Evolutionary conservation across 306 rosid species (phyloP).

Genomic region (Vicia sativa): DNA sequence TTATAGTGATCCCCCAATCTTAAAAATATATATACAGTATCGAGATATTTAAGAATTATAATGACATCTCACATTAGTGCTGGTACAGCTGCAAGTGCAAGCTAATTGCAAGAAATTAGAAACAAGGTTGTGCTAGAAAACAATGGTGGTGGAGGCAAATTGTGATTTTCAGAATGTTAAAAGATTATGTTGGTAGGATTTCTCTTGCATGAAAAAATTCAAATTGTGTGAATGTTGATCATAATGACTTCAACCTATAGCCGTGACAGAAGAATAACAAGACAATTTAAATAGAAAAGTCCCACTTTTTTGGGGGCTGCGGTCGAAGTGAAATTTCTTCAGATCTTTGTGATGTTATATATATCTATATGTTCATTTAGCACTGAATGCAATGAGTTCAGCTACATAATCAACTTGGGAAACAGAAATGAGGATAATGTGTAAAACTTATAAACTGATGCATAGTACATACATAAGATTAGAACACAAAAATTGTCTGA

Average conservation of each 20-base stretch:
- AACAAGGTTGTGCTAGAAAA: no score
- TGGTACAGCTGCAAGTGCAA: no score
- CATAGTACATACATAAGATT: background rate
- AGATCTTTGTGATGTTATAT: background rate
- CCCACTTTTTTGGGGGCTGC: background rate
- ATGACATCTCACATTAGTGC: no score
- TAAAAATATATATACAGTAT: no score
- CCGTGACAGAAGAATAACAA: background rate
- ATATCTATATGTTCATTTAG: background rate
- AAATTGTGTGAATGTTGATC: background rate
- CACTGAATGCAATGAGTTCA: background rate
- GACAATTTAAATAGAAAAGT: background rate
- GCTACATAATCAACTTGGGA: background rate
- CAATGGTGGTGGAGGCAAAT: no score
- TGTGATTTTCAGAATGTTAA: no score
- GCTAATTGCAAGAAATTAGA: no score
- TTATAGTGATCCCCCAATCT: no score
- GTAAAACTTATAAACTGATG: background rate
- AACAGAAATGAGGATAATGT: background rate
- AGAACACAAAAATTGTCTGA: conserved; percentile 13
- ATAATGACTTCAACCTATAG: background rate
- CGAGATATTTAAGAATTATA: no score
- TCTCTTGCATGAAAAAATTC: background rate
- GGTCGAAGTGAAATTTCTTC: background rate
- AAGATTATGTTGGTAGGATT: no score